Conservation (phyloP, 1,284 basidiomycete genomes). For the Ganoderma lucidum region DNA sequence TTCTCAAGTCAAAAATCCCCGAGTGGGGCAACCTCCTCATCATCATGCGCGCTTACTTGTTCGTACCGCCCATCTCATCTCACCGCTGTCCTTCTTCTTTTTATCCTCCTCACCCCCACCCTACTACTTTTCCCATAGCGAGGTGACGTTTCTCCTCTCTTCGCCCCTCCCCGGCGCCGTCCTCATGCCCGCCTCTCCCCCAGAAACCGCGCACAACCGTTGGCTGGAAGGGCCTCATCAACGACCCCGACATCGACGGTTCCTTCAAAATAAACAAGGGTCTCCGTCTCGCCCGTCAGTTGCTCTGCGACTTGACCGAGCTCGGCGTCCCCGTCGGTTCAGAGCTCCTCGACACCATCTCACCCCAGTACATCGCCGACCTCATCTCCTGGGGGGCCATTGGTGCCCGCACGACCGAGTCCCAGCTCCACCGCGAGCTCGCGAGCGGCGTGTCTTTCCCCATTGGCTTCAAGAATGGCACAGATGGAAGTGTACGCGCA, state of each 20-base stretch:
- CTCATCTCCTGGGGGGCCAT: conserved; percentile 98
- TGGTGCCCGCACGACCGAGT: conserved; percentile 95
- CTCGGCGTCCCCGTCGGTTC: conserved; percentile 93
- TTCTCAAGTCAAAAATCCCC: conserved; percentile 76
- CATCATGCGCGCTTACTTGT: conserved; percentile 98
- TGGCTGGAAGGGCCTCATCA: conserved; percentile 90
- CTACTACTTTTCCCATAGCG: conserved; percentile 44
- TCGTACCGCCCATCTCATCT: conserved; percentile 40
- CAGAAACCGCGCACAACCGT: conserved; percentile 90
- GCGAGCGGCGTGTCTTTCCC: conserved; percentile 91
- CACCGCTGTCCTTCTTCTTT: conserved; percentile 18
- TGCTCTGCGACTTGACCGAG: conserved; percentile 90
- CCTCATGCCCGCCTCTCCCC: conserved; percentile 9
- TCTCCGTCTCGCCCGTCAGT: conserved; percentile 84
- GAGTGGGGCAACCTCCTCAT: conserved; percentile 85
- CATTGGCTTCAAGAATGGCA: conserved; percentile 99
- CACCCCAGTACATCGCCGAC: conserved; percentile 84
- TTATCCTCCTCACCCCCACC: conserved; percentile 22
- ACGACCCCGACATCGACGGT: conserved; percentile 93
- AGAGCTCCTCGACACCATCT: conserved; percentile 95
- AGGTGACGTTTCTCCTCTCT: conserved; percentile 47
- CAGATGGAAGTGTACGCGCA: conserved; percentile 83
- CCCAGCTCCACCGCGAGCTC: conserved; percentile 92
- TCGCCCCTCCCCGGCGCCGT: background rate
- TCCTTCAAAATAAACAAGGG: conserved; percentile 98